phyloP scores from a whole-genome alignment of 2,329 filamentous ascomycete species.

The Hyphodiscus sp. region DNA sequence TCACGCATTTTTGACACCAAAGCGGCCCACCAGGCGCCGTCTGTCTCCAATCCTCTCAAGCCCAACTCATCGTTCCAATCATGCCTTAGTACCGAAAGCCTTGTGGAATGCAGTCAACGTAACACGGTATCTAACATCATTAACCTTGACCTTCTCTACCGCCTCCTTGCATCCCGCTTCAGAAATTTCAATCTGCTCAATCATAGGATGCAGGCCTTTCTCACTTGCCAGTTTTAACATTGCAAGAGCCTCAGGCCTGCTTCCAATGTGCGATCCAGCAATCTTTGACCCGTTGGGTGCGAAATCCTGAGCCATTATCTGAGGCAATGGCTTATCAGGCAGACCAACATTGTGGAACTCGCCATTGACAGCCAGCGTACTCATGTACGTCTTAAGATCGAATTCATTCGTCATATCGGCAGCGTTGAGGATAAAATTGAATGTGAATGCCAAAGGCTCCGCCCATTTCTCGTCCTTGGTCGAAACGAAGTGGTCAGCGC shows the following conservation, averaged over 20 bases:
- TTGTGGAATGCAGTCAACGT: constrained; percentile 64
- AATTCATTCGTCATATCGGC: constrained; percentile 47
- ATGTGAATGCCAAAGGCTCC: constrained; percentile 42
- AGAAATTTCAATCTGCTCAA: constrained; percentile 38
- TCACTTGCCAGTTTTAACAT: constrained; percentile 55
- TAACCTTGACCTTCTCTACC: constrained; percentile 61
- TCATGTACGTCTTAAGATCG: constrained; percentile 45
- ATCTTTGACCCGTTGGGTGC: constrained; percentile 27
- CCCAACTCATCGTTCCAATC: not conserved
- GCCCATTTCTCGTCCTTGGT: constrained; percentile 52
- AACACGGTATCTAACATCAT: constrained; percentile 67
- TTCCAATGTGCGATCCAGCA: constrained; percentile 53
- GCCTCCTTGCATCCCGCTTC: constrained; percentile 64
- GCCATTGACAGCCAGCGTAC: constrained; percentile 44
- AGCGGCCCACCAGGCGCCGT: no score
- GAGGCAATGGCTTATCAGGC: constrained; percentile 43
- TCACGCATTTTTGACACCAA: no score
- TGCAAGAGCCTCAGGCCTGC: constrained; percentile 49
- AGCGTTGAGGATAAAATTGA: constrained; percentile 46
- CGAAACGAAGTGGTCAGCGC: constrained; percentile 48
- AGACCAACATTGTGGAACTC: constrained; percentile 54
- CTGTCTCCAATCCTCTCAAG: not conserved
- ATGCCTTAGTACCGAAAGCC: constrained; percentile 41
- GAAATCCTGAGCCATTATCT: constrained; percentile 37
- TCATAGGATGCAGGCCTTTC: constrained; percentile 47